These are phyloP conservation scores for Suillus alpinus DNA, from an alignment of 768 basidiomycete species.

Conservation along the genomic window DNA sequence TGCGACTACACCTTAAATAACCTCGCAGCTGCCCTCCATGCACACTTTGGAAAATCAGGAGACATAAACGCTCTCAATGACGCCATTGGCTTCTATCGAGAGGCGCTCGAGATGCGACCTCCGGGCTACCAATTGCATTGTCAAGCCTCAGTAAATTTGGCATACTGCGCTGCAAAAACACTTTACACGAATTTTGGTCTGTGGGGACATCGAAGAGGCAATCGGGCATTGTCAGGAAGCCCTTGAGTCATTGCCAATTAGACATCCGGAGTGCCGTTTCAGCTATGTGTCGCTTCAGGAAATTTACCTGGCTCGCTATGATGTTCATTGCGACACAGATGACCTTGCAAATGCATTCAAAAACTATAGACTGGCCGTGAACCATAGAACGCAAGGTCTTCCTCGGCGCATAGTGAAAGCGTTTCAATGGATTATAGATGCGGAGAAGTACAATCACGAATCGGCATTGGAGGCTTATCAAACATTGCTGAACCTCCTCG, in stretches of 20 bases:
- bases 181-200: too few relatives aligned
- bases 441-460: conserved; percentile 19
- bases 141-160: conserved; percentile 12
- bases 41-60: conserved; percentile 21
- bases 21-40: conserved; percentile 20
- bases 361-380: conserved; percentile 19
- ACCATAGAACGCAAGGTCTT: conserved; percentile 4
- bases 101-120: conserved; percentile 2
- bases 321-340: conserved; percentile 13
- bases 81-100: conserved; percentile 16
- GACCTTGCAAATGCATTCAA: conserved; percentile 24
- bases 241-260: background rate
- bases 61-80: conserved; percentile 26
- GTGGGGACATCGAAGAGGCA: too few relatives aligned
- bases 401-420: conserved; percentile 16
- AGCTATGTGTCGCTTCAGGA: conserved; percentile 22
- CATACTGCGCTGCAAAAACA: conserved; percentile 10
- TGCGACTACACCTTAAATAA: conserved; percentile 9
- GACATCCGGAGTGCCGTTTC: conserved; percentile 16
- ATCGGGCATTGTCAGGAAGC: background rate
- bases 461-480: conserved; percentile 30
- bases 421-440: conserved; percentile 22
- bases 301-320: conserved; percentile 17
- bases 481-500: conserved; percentile 21
- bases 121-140: conserved; percentile 12